A percentile compares a stretch with the other conserved stretches of the same genome.
Conservation (phyloP, 2,329 filamentous ascomycete genomes). For the Alternaria sp. region DNA sequence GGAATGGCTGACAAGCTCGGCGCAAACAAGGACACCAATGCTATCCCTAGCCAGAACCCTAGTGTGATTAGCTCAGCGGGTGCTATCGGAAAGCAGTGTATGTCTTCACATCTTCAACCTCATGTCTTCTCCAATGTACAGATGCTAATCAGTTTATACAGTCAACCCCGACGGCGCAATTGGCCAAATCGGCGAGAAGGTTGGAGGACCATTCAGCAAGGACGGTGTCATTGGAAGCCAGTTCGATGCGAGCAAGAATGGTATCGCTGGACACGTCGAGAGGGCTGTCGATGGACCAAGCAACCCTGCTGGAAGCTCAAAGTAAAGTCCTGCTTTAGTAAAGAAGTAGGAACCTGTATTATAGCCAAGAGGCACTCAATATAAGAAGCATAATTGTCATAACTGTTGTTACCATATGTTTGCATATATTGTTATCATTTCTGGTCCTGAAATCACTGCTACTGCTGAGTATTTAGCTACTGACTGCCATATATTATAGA, state of each 20-base stretch:
- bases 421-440: too few species aligned
- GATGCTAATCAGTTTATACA: neutral
- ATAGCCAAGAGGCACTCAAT: conserved; percentile 13
- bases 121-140: neutral
- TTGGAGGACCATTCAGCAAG: conserved; percentile 56
- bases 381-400: neutral
- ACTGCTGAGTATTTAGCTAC: accelerated
- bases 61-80: conserved; percentile 59
- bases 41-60: conserved; percentile 44
- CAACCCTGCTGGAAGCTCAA: conserved; percentile 44
- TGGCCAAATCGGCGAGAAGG: conserved; percentile 60
- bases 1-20: conserved; percentile 39
- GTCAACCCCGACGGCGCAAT: conserved; percentile 59
- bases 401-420: accelerated
- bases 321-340: conserved; percentile 19
- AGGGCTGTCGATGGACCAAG: conserved; percentile 53
- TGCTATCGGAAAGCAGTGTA: conserved; percentile 62
- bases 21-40: conserved; percentile 40
- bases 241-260: conserved; percentile 62
- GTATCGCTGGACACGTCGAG: conserved; percentile 64
- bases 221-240: conserved; percentile 64
- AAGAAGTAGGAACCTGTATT: neutral
- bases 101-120: neutral
- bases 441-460: too few species aligned
- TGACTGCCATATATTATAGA: too few species aligned